Evolutionary conservation across 768 basidiomycete species (phyloP), one percentile per base, ranked within the genome.

Genomic region (Boletus barrowsii): DNA sequence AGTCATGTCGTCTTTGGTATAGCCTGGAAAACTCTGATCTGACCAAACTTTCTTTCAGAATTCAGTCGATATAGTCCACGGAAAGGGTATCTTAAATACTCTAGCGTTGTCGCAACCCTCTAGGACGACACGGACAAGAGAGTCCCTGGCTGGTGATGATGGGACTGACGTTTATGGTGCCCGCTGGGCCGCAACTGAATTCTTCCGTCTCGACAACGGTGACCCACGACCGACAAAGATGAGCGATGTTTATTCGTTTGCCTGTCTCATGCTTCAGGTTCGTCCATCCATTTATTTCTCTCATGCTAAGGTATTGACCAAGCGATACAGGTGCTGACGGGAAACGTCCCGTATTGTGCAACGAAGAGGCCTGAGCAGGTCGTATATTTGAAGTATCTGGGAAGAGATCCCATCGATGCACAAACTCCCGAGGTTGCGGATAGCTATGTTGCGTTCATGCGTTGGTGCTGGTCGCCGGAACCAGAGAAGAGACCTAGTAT

Each of bases 261-360:
- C 33, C 10, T 60, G 59, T 17, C 52, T 60, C 5, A 55, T 55
- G 58, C 59, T 60, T 13, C 59, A 60, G 53, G 59, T 60, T 40
- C 18, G 53, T 47, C 20, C 5, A 18, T 48, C 24, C 10, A 1
- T 32, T n/a, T 5, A 32, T 53, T 10, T 33, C 46, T 15, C 9
- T 20, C 3, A 2, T 32, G 10, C 18, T 15, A 3, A 3, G 3
- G 13, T 40, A 18, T 11, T 9, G 24, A 57, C 18, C 7, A n/a
- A 3, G 7, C 32, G 4, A 10, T 35, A 4, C n/a, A 59, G 58
- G 17, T 59, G 36, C 48, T 59, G 13, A 50, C 58, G 4, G 44
- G 58, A 29, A 33, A 14, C 3, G 18, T 49, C 5, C 58, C 58
- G 8, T 59, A 59, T 22, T 59, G 51, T 15, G 44, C 43, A 0